Evolutionary conservation across 139 green algal genomes (phyloP).

Genomic region (Closterium sp.): DNA sequence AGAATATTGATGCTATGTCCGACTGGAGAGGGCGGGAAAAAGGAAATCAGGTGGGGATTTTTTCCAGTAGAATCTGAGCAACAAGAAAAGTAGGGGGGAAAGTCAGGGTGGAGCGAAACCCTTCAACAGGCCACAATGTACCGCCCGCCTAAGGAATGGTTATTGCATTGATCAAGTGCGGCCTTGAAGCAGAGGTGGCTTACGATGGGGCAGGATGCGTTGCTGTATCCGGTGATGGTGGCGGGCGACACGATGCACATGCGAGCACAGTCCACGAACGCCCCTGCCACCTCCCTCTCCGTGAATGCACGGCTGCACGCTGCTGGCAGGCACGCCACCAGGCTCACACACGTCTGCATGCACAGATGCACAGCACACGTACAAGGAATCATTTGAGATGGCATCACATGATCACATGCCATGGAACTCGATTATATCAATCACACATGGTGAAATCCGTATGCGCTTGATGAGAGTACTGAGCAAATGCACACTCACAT

Average conservation of each 20-base stretch:
- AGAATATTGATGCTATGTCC: not conserved
- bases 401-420: not conserved
- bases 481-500: not conserved
- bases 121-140: too few species aligned
- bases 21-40: not conserved
- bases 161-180: too few species aligned
- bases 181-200: too few species aligned
- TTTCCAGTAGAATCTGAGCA: not conserved
- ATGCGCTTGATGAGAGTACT: too few species aligned
- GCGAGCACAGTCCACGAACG: not conserved
- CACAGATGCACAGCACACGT: not conserved
- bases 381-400: not conserved
- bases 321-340: not conserved
- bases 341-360: not conserved
- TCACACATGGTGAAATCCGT: too few species aligned
- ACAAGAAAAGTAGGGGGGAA: too few species aligned
- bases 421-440: too few species aligned
- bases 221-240: not conserved
- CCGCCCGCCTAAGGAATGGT: too few species aligned
- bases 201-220: not conserved
- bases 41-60: not conserved
- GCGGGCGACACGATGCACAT: not conserved
- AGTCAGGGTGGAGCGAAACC: too few species aligned
- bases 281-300: not conserved
- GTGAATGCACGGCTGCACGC: not conserved